Percentiles rank a stretch among this genome's conserved stretches.
These are phyloP conservation scores for Aureobasidium lini DNA, from an alignment of 2,329 filamentous ascomycete species.

Conservation along the genomic window DNA sequence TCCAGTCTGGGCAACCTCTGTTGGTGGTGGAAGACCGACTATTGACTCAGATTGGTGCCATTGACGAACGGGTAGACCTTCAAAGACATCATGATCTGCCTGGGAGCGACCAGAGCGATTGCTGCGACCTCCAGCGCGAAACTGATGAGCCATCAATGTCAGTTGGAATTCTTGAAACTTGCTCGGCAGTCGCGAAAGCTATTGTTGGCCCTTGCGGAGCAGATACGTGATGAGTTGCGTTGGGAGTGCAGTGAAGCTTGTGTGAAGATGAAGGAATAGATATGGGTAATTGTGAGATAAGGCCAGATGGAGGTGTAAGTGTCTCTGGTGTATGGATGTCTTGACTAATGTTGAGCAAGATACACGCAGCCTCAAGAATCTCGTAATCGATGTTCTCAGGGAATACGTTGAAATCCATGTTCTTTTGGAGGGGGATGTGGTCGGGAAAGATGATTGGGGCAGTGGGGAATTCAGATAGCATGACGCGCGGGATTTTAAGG, in stretches of 20 bases:
- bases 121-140: slow-evolving; percentile 49
- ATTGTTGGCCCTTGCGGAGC: not conserved
- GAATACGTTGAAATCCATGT: not conserved
- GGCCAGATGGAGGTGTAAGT: not conserved
- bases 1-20: slow-evolving; percentile 51
- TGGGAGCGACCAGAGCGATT: slow-evolving; percentile 51
- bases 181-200: not conserved
- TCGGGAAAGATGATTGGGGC: not conserved
- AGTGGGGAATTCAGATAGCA: not conserved
- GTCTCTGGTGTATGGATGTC: not conserved
- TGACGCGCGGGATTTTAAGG: not conserved
- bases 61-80: slow-evolving; percentile 81
- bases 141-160: slow-evolving; percentile 31
- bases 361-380: slow-evolving; percentile 5
- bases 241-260: not conserved
- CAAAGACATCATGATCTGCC: slow-evolving; percentile 58
- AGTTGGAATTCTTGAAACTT: not conserved
- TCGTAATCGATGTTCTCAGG: not conserved
- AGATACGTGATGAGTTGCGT: not conserved
- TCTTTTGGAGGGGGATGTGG: not conserved
- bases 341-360: slow-evolving; percentile 3
- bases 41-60: slow-evolving; percentile 60
- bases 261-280: not conserved
- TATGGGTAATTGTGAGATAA: not conserved
- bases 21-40: slow-evolving; percentile 53